Conservation (phyloP, 768 basidiomycete genomes). For the Tubosaeta sp. region DNA sequence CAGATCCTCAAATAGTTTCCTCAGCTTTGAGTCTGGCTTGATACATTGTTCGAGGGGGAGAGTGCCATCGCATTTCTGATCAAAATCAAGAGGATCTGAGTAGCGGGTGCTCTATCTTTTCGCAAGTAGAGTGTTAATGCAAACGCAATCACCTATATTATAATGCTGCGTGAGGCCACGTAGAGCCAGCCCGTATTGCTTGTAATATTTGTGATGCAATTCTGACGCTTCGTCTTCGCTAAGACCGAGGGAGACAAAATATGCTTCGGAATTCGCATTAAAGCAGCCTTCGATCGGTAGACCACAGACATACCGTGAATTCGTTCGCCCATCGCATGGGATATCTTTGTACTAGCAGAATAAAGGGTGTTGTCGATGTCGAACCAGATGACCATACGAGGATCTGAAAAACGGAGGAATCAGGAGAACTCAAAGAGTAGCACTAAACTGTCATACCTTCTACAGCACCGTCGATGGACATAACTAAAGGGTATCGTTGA, state of each 20-base stretch:
- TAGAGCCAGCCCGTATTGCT: conserved; percentile 76
- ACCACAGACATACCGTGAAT: conserved; percentile 57
- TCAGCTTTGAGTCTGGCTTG: conserved; percentile 54
- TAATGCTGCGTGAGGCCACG: conserved; percentile 76
- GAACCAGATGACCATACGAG: conserved; percentile 65
- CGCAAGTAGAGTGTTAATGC: not conserved
- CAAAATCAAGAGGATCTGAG: conserved; percentile 79
- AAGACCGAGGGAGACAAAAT: conserved; percentile 71
- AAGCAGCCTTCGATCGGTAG: not conserved
- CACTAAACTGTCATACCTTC: conserved; percentile 21
- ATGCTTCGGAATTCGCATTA: conserved; percentile 41
- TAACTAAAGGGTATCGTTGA: conserved; percentile 23
- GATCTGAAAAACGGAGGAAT: conserved; percentile 35
- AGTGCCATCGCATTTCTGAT: conserved; percentile 77
- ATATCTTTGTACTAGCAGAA: conserved; percentile 68
- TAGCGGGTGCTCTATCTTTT: not conserved
- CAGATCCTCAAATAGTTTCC: conserved; percentile 71
- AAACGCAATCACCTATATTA: conserved; percentile 50
- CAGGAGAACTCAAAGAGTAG: conserved; percentile 3
- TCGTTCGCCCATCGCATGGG: conserved; percentile 71
- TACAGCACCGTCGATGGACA: conserved; percentile 16
- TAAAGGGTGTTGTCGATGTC: conserved; percentile 91
- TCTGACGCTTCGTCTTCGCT: conserved; percentile 62
- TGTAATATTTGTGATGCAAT: conserved; percentile 71
- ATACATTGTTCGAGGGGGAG: conserved; percentile 81